Conservation (phyloP, 176 grass and related monocot genomes). For the Aegilops umbellulata region DNA sequence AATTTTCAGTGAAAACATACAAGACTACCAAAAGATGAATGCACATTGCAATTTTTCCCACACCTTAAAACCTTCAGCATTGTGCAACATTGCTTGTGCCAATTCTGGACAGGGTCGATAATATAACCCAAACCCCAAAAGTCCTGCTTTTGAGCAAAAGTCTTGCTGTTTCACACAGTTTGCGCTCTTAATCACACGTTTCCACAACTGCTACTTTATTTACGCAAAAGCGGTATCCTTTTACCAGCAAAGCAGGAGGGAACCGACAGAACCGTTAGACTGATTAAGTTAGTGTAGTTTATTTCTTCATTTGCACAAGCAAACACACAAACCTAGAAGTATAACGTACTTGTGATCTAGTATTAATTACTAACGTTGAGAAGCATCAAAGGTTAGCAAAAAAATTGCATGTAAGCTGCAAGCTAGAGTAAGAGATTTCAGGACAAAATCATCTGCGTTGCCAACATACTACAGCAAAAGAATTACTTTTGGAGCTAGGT, state of each 20-base stretch:
- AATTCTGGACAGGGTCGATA: not conserved
- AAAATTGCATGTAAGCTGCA: not conserved
- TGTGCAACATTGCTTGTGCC: not conserved
- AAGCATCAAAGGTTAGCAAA: not conserved
- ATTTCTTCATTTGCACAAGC: not conserved
- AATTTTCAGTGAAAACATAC: not conserved
- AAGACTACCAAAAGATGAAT: not conserved
- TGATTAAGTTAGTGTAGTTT: not conserved
- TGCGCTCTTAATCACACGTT: constrained; percentile 24
- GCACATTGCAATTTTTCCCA: not conserved
- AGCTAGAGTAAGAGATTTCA: not conserved
- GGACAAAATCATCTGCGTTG: not conserved
- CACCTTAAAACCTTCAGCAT: not conserved
- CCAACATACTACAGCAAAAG: not conserved
- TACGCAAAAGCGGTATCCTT: constrained; percentile 23
- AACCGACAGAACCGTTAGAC: not conserved
- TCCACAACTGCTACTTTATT: constrained; percentile 8
- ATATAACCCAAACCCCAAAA: constrained; percentile 23
- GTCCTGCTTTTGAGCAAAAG: not conserved
- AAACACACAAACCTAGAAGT: constrained; percentile 1
- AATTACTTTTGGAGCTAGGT: not conserved
- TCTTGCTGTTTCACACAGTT: constrained; percentile 17
- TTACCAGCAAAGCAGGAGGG: constrained; percentile 23
- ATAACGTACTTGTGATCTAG: not conserved
- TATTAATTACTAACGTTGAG: not conserved